These are phyloP conservation scores for Lactarius hatsudake DNA, from an alignment of 768 basidiomycete genomes.

Conservation along the genomic window DNA sequence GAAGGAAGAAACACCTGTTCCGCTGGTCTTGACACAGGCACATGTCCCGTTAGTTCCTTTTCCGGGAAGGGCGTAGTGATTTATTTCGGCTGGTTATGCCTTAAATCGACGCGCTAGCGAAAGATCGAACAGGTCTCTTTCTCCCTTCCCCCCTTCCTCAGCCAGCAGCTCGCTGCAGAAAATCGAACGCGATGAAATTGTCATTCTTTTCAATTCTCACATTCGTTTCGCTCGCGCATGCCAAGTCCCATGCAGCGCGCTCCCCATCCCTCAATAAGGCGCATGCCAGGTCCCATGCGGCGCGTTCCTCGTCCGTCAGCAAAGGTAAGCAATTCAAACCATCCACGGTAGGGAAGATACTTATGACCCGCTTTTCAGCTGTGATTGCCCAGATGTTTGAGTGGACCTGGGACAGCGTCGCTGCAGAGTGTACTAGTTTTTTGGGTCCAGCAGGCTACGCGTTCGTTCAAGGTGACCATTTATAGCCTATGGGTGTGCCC, in stretches of 20 bases:
- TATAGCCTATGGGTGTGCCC: background rate
- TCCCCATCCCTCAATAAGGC: background rate
- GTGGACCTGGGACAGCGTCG: slow-evolving; percentile 56
- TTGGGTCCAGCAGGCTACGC: slow-evolving; percentile 63
- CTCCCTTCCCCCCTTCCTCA: background rate
- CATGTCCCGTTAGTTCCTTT: background rate
- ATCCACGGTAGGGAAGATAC: background rate
- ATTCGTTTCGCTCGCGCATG: background rate
- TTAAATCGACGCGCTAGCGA: background rate
- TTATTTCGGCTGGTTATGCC: background rate
- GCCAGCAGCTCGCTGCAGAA: background rate
- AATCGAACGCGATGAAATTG: background rate
- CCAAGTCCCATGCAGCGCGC: background rate
- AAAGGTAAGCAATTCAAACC: background rate
- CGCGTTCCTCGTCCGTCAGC: background rate
- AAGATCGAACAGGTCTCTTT: background rate
- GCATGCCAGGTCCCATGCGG: background rate
- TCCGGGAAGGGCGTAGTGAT: background rate
- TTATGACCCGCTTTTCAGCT: slow-evolving; percentile 20
- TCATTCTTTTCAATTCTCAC: slow-evolving; percentile 2
- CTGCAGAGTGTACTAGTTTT: slow-evolving; percentile 60
- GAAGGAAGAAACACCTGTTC: background rate
- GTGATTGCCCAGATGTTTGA: slow-evolving; percentile 73
- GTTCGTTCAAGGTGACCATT: slow-evolving; percentile 55
- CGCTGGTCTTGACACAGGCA: background rate